These are phyloP conservation scores for Crithidia bombi DNA, from an alignment of 208 protist species.

Conservation along the genomic window DNA sequence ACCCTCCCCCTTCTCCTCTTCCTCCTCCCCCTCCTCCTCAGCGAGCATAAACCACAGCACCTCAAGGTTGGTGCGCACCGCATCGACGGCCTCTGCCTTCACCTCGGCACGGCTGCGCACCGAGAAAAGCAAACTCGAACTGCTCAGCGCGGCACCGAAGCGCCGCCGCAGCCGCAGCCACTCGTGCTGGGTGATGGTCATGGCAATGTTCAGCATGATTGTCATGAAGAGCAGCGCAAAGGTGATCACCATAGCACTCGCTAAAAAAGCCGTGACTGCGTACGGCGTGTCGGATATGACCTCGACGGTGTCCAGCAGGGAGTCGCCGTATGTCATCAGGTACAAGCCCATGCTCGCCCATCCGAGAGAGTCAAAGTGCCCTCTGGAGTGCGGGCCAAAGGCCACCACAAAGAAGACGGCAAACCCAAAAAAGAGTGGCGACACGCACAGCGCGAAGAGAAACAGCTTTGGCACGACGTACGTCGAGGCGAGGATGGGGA, in stretches of 20 bases:
- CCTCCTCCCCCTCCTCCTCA: constrained; percentile 32
- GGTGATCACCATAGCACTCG: constrained; percentile 44
- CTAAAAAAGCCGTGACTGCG: constrained; percentile 33
- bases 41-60: constrained; percentile 43
- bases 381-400: constrained; percentile 53
- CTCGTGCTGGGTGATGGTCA: constrained; percentile 63
- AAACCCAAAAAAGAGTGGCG: constrained; percentile 60
- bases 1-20: background rate
- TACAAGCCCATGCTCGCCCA: constrained; percentile 53
- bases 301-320: constrained; percentile 47
- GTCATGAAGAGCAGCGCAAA: constrained; percentile 60
- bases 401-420: constrained; percentile 54
- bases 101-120: constrained; percentile 54
- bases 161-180: constrained; percentile 51
- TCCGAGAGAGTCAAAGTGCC: constrained; percentile 42
- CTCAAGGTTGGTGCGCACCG: constrained; percentile 48
- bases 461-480: constrained; percentile 51
- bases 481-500: constrained; percentile 46
- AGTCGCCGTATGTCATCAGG: constrained; percentile 67
- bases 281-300: constrained; percentile 34
- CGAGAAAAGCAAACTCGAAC: constrained; percentile 42
- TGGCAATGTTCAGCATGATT: constrained; percentile 67
- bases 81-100: constrained; percentile 46
- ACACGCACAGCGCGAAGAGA: constrained; percentile 41
- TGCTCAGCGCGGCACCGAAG: constrained; percentile 52